Conservation (phyloP, 257 asterid species). For the Gynochthodes officinalis region DNA sequence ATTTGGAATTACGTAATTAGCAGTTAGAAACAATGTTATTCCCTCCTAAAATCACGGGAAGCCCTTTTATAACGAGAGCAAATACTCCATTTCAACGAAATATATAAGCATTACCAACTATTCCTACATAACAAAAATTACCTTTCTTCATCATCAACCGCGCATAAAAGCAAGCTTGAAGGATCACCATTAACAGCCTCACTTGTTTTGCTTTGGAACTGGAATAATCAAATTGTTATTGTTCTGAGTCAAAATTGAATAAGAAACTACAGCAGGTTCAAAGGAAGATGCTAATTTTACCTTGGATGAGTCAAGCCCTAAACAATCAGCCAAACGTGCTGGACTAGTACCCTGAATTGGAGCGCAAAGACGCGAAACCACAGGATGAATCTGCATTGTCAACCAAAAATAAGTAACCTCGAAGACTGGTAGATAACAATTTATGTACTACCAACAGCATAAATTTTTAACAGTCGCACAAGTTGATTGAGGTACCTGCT, state of each 20-base stretch:
- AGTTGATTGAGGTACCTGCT: slow-evolving; percentile 56
- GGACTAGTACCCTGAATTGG: slow-evolving; percentile 98
- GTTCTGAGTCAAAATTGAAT: slow-evolving; percentile 24
- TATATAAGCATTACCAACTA: not conserved
- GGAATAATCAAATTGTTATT: slow-evolving; percentile 22
- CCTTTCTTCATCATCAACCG: slow-evolving; percentile 83
- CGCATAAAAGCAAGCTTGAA: slow-evolving; percentile 55
- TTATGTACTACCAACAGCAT: slow-evolving; percentile 17
- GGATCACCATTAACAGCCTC: slow-evolving; percentile 56
- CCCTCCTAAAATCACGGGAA: not conserved
- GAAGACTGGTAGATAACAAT: slow-evolving; percentile 18
- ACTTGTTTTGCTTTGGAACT: slow-evolving; percentile 84
- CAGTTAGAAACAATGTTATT: not conserved
- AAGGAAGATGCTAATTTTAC: slow-evolving; percentile 32
- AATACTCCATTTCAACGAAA: too few relatives aligned
- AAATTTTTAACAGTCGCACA: slow-evolving; percentile 6
- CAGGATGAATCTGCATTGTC: slow-evolving; percentile 87
- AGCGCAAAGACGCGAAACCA: slow-evolving; percentile 92
- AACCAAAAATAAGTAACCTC: slow-evolving; percentile 22
- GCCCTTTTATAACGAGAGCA: not conserved
- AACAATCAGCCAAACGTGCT: slow-evolving; percentile 96
- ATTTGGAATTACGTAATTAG: not conserved
- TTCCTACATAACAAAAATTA: slow-evolving; percentile 22
- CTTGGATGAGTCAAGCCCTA: slow-evolving; percentile 95
- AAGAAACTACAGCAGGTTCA: slow-evolving; percentile 1